phyloP scores from a whole-genome alignment of 2,329 filamentous ascomycete genomes.

The Penicillium paneum region DNA sequence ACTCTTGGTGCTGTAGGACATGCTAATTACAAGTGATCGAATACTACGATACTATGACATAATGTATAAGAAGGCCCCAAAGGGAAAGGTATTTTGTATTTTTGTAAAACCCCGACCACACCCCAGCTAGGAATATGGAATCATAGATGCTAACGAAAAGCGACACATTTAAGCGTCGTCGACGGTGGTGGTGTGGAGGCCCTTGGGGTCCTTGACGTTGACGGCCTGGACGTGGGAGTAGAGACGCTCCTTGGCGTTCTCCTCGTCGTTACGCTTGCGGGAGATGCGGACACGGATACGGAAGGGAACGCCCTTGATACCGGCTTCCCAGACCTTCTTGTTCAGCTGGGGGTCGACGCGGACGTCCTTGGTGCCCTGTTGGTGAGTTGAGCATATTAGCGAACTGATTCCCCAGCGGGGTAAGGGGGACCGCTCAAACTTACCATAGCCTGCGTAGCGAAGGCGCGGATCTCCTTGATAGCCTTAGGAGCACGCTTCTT shows the following conservation, averaged over 20 bases:
- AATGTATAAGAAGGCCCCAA: conserved; percentile 6
- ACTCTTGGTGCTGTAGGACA: neutral
- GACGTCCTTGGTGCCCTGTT: conserved; percentile 90
- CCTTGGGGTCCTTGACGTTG: conserved; percentile 99
- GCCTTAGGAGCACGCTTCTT: conserved; percentile 99
- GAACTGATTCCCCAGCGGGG: neutral
- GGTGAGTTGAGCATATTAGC: conserved; percentile 7
- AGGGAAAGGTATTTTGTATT: conserved; percentile 27
- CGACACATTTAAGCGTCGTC: conserved; percentile 55
- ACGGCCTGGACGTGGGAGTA: conserved; percentile 99
- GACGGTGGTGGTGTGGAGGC: conserved; percentile 87
- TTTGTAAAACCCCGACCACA: conserved; percentile 27
- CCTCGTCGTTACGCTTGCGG: conserved; percentile 99
- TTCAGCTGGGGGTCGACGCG: conserved; percentile 97
- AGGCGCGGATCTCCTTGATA: conserved; percentile 99
- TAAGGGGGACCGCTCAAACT: conserved; percentile 39
- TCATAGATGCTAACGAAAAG: conserved; percentile 24
- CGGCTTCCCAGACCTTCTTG: conserved; percentile 99
- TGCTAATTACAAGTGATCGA: neutral
- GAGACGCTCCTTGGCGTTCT: conserved; percentile 98
- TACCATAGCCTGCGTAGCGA: conserved; percentile 95
- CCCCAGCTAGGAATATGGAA: conserved; percentile 26
- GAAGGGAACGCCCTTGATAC: conserved; percentile 98
- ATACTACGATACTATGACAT: neutral
- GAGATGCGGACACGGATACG: conserved; percentile 97